phyloP scores from a whole-genome alignment of 345 rosid genomes.

The Iberis pinnata region DNA sequence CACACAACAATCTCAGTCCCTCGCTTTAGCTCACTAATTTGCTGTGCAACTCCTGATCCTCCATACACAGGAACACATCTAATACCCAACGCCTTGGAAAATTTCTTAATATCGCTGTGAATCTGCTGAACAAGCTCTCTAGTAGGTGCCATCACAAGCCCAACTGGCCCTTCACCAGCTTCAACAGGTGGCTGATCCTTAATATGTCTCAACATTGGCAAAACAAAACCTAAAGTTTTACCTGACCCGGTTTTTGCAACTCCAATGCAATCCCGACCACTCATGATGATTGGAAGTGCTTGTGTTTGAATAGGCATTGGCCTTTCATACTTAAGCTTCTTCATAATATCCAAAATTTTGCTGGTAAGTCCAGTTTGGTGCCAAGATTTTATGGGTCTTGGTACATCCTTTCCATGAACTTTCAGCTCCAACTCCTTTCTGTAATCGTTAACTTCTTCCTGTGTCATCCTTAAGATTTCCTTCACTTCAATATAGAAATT shows the following conservation, averaged over 20 bases:
- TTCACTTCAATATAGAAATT: slow-evolving; percentile 84
- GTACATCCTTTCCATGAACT: slow-evolving; percentile 93
- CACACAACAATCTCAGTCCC: slow-evolving; percentile 98
- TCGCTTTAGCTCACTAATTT: slow-evolving; percentile 86
- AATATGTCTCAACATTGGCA: slow-evolving; percentile 97
- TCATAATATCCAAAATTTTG: slow-evolving; percentile 79
- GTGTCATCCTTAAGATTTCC: slow-evolving; percentile 72
- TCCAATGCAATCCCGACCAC: slow-evolving; percentile 97
- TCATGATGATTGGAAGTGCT: slow-evolving; percentile 89
- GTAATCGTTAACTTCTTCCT: slow-evolving; percentile 70
- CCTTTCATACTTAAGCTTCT: slow-evolving; percentile 77
- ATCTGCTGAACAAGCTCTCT: slow-evolving; percentile 99
- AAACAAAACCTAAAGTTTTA: slow-evolving; percentile 89
- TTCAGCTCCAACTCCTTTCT: slow-evolving; percentile 86
- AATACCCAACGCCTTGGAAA: slow-evolving; percentile 61
- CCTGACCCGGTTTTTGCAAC: slow-evolving; percentile 97
- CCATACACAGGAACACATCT: slow-evolving; percentile 93
- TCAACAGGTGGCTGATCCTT: slow-evolving; percentile 95
- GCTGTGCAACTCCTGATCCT: slow-evolving; percentile 99
- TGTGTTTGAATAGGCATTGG: slow-evolving; percentile 99
- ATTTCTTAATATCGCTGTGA: slow-evolving; percentile 85
- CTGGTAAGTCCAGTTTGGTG: slow-evolving; percentile 88
- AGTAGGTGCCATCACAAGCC: slow-evolving; percentile 97
- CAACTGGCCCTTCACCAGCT: slow-evolving; percentile 94
- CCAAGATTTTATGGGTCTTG: slow-evolving; percentile 82